phyloP scores from a whole-genome alignment of 2,329 filamentous ascomycete species.

The Lecanicillium sp. region DNA sequence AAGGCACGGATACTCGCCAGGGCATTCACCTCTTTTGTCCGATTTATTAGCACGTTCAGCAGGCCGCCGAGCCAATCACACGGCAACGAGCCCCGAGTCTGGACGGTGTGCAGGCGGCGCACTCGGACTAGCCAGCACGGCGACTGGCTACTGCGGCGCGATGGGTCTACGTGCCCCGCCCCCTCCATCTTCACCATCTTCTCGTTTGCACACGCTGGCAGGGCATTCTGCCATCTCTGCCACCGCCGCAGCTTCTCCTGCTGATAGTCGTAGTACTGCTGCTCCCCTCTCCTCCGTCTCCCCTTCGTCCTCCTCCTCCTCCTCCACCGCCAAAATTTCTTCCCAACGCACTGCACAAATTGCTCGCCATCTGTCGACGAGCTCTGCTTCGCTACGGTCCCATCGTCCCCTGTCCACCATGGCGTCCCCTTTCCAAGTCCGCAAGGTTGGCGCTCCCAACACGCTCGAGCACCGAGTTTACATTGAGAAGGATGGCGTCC shows the following conservation, averaged over 20 bases:
- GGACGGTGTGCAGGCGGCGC: constrained; percentile 3
- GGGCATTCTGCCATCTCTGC: not conserved
- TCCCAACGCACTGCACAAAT: constrained; percentile 44
- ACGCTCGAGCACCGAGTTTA: constrained; percentile 96
- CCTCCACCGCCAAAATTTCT: constrained; percentile 33
- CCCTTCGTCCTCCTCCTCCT: constrained; percentile 15
- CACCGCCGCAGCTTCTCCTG: not conserved
- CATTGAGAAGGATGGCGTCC: constrained; percentile 94
- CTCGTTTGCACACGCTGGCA: not conserved
- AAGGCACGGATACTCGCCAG: too few relatives aligned
- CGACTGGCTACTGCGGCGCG: constrained; percentile 2
- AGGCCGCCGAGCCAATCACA: constrained; percentile 7
- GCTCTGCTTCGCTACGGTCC: constrained; percentile 19
- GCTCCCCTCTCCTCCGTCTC: constrained; percentile 13
- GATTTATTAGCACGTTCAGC: too few relatives aligned
- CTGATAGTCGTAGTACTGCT: not conserved
- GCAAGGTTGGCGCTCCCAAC: constrained; percentile 84
- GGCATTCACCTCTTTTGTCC: too few relatives aligned
- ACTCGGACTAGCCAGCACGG: not conserved
- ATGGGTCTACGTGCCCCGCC: constrained; percentile 27
- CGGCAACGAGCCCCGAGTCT: not conserved
- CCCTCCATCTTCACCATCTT: constrained; percentile 22
- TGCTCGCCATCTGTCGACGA: constrained; percentile 44
- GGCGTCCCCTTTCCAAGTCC: constrained; percentile 61
- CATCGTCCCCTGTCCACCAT: constrained; percentile 29